Percentiles rank a stretch among this genome's conserved stretches.
phyloP scores from a whole-genome alignment of 2,329 filamentous ascomycete genomes.

The Chlorencoelia australis region DNA sequence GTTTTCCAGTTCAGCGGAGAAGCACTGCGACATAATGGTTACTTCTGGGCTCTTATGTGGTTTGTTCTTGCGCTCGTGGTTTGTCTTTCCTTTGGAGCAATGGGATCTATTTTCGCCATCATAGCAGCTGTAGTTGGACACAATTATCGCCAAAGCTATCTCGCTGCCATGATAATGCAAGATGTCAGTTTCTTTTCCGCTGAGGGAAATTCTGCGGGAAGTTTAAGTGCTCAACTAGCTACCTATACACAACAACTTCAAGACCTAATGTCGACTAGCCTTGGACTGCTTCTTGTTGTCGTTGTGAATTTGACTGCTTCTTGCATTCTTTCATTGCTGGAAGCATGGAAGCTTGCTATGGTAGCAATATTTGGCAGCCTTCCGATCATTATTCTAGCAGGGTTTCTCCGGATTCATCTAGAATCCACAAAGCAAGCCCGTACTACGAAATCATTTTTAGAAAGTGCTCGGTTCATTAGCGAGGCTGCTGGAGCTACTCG shows the following conservation, averaged over 20 bases:
- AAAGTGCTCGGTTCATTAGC: conserved; percentile 1
- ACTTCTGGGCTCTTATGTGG: conserved; percentile 5
- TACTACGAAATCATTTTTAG: background rate
- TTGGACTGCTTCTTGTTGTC: conserved; percentile 1
- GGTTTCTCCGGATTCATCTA: background rate
- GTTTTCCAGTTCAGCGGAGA: background rate
- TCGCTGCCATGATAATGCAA: background rate
- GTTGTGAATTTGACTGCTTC: background rate
- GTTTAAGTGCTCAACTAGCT: conserved; percentile 1
- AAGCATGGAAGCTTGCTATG: conserved; percentile 41
- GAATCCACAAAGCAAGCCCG: background rate
- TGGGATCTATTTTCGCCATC: background rate
- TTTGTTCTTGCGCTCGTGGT: conserved; percentile 3
- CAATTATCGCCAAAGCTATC: background rate
- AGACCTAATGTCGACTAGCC: conserved; percentile 1
- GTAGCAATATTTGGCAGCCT: conserved; percentile 37
- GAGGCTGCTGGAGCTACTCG: background rate
- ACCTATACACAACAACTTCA: conserved; percentile 26
- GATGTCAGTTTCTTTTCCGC: background rate
- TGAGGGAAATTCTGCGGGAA: conserved; percentile 25
- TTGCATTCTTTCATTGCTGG: conserved; percentile 33
- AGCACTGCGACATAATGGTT: conserved; percentile 13
- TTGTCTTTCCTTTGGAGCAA: conserved; percentile 32
- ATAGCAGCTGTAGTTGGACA: background rate
- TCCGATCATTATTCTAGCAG: conserved; percentile 31